Percentiles rank a stretch among this genome's conserved stretches.
Conservation (phyloP, 768 basidiomycete genomes). For the Gymnopilus dilepis region DNA sequence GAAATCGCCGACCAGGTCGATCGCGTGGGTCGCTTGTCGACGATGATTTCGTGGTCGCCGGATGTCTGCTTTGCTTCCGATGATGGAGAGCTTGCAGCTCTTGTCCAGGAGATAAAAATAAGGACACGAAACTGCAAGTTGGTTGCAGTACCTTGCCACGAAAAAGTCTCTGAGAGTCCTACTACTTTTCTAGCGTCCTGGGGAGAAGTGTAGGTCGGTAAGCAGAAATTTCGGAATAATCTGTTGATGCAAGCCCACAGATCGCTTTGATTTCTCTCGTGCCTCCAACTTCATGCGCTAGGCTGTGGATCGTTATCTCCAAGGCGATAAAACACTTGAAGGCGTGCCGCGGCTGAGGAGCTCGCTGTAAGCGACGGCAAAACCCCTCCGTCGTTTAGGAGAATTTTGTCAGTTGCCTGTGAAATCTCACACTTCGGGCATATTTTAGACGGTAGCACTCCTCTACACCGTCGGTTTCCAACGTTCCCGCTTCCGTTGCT, state of each 20-base stretch:
- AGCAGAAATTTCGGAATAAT: slow-evolving; percentile 1
- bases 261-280: neutral
- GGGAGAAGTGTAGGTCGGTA: neutral
- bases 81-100: neutral
- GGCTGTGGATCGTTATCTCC: neutral
- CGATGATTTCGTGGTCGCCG: slow-evolving; percentile 1
- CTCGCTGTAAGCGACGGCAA: no score
- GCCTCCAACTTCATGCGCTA: neutral
- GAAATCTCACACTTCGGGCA: no score
- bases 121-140: no score
- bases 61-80: no score
- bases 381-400: no score
- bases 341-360: no score
- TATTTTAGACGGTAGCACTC: no score
- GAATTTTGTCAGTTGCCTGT: no score
- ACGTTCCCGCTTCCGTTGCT: no score
- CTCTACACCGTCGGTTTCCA: no score
- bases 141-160: neutral
- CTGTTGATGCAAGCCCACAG: neutral
- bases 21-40: neutral
- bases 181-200: neutral
- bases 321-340: slow-evolving; percentile 3
- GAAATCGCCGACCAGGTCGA: neutral
- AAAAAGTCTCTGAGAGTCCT: neutral
- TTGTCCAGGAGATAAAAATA: neutral